Conservation (phyloP, 305 asterid genomes). For the Withania somnifera region DNA sequence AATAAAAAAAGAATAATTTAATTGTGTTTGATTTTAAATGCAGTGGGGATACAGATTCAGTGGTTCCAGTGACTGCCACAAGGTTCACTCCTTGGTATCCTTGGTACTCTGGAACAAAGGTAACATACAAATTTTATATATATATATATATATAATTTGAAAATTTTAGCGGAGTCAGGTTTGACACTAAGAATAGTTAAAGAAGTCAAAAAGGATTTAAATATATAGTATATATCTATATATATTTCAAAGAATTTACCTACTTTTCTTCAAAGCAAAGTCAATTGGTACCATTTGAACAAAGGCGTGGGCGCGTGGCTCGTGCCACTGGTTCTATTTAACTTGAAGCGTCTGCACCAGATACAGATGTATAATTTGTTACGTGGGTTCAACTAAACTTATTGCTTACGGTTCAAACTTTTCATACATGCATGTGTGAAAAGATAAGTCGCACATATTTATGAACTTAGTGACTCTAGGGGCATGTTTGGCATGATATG, state of each 20-base stretch:
- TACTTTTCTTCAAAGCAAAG: too few species aligned
- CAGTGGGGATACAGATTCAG: slow-evolving; percentile 85
- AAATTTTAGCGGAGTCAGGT: too few species aligned
- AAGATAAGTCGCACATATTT: not conserved
- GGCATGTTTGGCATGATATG: not conserved
- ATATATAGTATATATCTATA: too few species aligned
- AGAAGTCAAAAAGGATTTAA: too few species aligned
- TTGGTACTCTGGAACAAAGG: slow-evolving; percentile 76
- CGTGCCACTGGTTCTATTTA: not conserved
- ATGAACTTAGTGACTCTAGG: not conserved
- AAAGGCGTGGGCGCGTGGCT: not conserved
- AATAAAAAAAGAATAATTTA: too few species aligned
- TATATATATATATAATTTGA: too few species aligned
- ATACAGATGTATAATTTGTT: not conserved
- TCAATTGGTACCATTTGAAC: too few species aligned
- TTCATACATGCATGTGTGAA: not conserved
- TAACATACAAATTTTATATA: slow-evolving; percentile 12
- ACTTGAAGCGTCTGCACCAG: not conserved
- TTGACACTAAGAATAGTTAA: too few species aligned
- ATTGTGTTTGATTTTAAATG: slow-evolving; percentile 5
- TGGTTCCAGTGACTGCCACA: slow-evolving; percentile 87
- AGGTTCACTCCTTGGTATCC: slow-evolving; percentile 81
- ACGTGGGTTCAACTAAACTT: not conserved
- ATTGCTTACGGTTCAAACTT: too few species aligned
- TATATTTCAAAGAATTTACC: too few species aligned